A percentile compares a stretch with the other conserved stretches of the same genome.
phyloP scores from a whole-genome alignment of 257 asterid genomes.

The Ilex aquifolium region DNA sequence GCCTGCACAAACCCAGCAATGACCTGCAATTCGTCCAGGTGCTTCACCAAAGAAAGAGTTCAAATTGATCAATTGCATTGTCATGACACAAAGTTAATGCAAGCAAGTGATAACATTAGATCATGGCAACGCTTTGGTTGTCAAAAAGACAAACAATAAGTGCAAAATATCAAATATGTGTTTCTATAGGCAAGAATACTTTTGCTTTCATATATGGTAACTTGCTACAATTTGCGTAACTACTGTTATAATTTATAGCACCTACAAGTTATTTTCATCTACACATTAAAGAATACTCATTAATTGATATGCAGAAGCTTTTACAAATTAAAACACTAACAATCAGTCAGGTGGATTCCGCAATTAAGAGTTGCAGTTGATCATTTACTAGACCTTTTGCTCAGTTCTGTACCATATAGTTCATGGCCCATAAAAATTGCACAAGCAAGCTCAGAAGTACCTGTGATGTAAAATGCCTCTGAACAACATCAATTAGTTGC shows the following conservation, averaged over 20 bases:
- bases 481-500: constrained; percentile 83
- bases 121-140: not conserved
- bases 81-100: not conserved
- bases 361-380: not conserved
- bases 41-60: constrained; percentile 29
- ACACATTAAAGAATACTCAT: no score
- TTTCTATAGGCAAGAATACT: no score
- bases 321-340: no score
- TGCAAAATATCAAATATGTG: no score
- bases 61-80: not conserved
- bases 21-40: constrained; percentile 90
- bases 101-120: not conserved
- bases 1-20: constrained; percentile 75
- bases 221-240: no score
- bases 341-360: no score
- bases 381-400: not conserved
- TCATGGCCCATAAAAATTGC: not conserved
- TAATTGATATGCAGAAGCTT: no score
- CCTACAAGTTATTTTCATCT: no score
- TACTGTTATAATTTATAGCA: no score
- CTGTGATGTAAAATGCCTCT: constrained; percentile 89
- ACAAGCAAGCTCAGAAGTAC: constrained; percentile 20
- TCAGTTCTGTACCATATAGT: not conserved
- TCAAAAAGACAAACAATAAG: no score
- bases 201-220: no score